A percentile compares a stretch with the other conserved stretches of the same genome.
Conservation (phyloP, 257 asterid genomes). For the Leonotis leonurus region DNA sequence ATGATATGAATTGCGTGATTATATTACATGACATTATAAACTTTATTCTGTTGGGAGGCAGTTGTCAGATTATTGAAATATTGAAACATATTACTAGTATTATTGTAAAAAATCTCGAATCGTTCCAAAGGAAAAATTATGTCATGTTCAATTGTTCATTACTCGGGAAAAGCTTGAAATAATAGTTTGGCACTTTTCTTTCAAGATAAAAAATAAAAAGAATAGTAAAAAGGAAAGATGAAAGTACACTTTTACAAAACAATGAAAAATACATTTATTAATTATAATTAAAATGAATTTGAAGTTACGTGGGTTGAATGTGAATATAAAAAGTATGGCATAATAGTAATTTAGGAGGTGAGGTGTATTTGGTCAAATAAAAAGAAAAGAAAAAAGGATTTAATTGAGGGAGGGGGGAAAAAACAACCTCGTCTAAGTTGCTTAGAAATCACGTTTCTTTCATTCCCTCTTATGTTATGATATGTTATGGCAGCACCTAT, state of each 20-base stretch:
- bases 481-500: slow-evolving; percentile 12
- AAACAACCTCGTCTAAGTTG: slow-evolving; percentile 35
- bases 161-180: no score
- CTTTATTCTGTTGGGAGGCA: background rate
- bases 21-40: background rate
- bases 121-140: no score
- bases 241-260: background rate
- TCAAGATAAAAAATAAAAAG: no score
- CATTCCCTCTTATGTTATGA: background rate
- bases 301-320: background rate
- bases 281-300: background rate
- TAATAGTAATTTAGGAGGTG: slow-evolving; percentile 19
- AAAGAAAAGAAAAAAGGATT: slow-evolving; percentile 21
- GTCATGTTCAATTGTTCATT: no score
- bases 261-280: background rate
- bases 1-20: no score
- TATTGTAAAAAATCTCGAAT: no score
- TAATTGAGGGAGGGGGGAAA: slow-evolving; percentile 19
- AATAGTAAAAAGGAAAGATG: background rate
- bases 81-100: no score
- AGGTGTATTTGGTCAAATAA: slow-evolving; percentile 52
- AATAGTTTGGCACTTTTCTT: no score
- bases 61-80: background rate
- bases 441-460: slow-evolving; percentile 52
- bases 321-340: slow-evolving; percentile 14